Evolutionary conservation across 2,329 filamentous ascomycete species (phyloP).

Genomic region (Myrmaecium sp.): DNA sequence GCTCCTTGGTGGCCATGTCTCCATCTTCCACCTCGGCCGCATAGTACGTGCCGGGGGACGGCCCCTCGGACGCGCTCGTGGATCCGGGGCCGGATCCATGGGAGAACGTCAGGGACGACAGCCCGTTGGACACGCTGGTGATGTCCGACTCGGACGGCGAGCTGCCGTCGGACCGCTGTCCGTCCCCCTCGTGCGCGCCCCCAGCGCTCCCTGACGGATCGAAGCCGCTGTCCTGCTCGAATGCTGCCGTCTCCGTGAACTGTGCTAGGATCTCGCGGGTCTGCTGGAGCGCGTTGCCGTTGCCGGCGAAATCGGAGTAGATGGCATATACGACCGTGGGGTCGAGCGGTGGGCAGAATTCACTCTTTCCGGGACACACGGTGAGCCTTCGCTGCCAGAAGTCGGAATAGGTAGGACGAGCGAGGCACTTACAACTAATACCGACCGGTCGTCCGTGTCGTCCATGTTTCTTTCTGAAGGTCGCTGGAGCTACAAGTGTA

Average conservation of each 20-base stretch:
- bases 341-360: conserved; percentile 61
- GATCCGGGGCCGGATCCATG: conserved; percentile 6
- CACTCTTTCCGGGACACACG: no score
- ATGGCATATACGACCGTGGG: conserved; percentile 63
- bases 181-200: conserved; percentile 10
- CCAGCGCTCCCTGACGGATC: conserved; percentile 53
- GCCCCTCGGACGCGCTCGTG: conserved; percentile 1
- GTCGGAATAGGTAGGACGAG: neutral
- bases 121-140: conserved; percentile 30
- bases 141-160: conserved; percentile 32
- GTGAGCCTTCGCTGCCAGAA: neutral
- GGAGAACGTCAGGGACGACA: conserved; percentile 22
- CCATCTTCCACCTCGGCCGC: conserved; percentile 23
- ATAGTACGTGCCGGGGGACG: conserved; percentile 11
- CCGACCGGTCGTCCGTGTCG: no score
- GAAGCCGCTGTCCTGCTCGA: conserved; percentile 59
- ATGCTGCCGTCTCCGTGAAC: conserved; percentile 45
- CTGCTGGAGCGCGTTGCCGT: conserved; percentile 30
- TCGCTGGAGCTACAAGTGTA: no score
- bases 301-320: conserved; percentile 53
- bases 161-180: conserved; percentile 9
- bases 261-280: conserved; percentile 45
- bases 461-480: no score
- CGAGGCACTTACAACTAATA: no score
- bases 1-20: conserved; percentile 44